Base-by-base conservation (phyloP, 306 rosid species). In the Dryas octopetala region DNA sequence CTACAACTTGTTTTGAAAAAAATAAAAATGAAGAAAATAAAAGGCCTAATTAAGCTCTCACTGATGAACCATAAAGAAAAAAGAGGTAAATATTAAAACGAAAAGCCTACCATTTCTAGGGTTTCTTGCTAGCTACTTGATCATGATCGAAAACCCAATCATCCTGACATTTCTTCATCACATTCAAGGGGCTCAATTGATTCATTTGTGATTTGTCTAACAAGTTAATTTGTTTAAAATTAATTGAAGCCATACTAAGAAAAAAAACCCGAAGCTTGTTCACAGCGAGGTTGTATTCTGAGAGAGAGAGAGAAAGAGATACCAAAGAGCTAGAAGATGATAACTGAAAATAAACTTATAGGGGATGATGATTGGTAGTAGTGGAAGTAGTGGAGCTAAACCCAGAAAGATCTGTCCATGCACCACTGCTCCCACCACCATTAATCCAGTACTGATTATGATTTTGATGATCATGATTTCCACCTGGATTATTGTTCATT, bases 351-450 rank as follows among this genome's bases (percentile, higher is more conserved):
- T 63, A 49, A 63, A 63, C 38, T 62, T 62, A 63, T 16, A 41
- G 68, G 48, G 49, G 76, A 60, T 76, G 80, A 78, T 86, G 87
- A 76, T 92, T 81, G 44, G 79, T 81, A 28, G 86, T 81, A 32
- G 83, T 48, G 50, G 91, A 86, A 73, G 95, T 83, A 74, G 96
- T 85, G 71, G 96, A 84, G 74, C 70, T 82, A 74, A 86, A 90
- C 19, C 82, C 86, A 65, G 93, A 84, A 85, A 84, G 80, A 74
- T 85, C 91, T 2, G 86, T 78, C 97, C 97, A 92, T 57, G 90
- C 76, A 62, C 52, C 74, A 10, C 67, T 60, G 10, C 65, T 49
- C 2, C 75, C 69, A 32, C 47, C 11, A 17, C 49, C n/a, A 17
- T 73, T 60, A 6, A 51, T 81, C 97, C 97, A 89, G 77, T 86